phyloP scores from a whole-genome alignment of 2,329 filamentous ascomycete genomes.

The Trichoderma polysporum region DNA sequence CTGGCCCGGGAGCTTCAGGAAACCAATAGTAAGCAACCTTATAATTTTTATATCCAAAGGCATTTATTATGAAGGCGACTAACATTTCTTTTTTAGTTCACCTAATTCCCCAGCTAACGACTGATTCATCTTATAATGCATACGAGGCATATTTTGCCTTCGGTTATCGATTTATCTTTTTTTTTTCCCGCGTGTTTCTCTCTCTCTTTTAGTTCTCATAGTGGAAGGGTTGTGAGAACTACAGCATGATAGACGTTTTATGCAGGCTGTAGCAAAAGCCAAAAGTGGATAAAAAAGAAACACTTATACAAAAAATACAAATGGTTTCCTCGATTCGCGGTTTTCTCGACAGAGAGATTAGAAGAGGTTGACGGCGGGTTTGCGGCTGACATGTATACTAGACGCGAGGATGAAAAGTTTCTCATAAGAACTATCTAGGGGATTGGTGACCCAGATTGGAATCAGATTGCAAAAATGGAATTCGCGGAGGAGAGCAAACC shows the following conservation, averaged over 20 bases:
- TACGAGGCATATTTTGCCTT: conserved; percentile 35
- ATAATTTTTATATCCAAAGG: not conserved
- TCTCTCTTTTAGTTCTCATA: conserved; percentile 23
- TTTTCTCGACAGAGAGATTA: not conserved
- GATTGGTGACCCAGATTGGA: conserved; percentile 21
- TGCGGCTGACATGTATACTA: conserved; percentile 26
- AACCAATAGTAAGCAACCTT: conserved; percentile 41
- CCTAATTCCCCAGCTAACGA: conserved; percentile 45
- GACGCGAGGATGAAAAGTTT: conserved; percentile 19
- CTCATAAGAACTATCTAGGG: conserved; percentile 5
- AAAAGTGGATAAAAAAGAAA: conserved; percentile 19
- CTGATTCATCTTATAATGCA: conserved; percentile 38
- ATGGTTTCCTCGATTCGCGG: conserved; percentile 2
- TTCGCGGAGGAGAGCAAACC: not conserved
- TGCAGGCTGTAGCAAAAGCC: conserved; percentile 13
- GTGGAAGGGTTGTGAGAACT: conserved; percentile 15
- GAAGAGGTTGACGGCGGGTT: conserved; percentile 5
- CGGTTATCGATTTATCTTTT: conserved; percentile 24
- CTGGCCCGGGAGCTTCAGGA: conserved; percentile 44
- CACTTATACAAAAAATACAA: conserved; percentile 3
- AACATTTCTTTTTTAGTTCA: conserved; percentile 40
- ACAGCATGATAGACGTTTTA: conserved; percentile 32
- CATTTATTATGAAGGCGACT: conserved; percentile 22
- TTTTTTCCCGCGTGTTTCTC: conserved; percentile 24
- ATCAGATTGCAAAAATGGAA: conserved; percentile 18